These are phyloP conservation scores for Colletotrichum melonis DNA, from an alignment of 2,329 filamentous ascomycete species.

Conservation along the genomic window DNA sequence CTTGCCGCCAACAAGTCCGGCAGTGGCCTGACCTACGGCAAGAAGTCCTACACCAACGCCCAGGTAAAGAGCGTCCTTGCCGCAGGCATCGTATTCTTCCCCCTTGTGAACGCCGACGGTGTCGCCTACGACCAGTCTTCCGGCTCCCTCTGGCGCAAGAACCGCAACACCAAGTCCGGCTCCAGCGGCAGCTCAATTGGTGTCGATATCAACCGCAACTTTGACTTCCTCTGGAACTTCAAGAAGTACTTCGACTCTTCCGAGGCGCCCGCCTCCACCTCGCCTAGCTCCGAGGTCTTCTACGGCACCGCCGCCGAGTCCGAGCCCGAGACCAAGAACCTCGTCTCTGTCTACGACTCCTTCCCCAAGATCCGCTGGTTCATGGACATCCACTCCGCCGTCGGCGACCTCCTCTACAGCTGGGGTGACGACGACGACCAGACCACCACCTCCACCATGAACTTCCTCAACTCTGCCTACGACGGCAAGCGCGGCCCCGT, in stretches of 20 bases:
- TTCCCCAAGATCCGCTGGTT: conserved; percentile 61
- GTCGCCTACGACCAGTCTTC: conserved; percentile 62
- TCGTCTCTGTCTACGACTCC: conserved; percentile 59
- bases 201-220: conserved; percentile 68
- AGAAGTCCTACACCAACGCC: conserved; percentile 60
- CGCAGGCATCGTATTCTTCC: conserved; percentile 64
- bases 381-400: conserved; percentile 61
- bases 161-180: conserved; percentile 53
- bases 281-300: conserved; percentile 54
- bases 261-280: conserved; percentile 48
- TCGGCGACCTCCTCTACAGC: conserved; percentile 59
- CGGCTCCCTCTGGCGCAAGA: conserved; percentile 66
- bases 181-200: conserved; percentile 46
- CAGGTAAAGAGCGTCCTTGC: conserved; percentile 63
- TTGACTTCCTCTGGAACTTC: conserved; percentile 69
- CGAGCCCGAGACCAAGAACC: conserved; percentile 60
- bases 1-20: conserved; percentile 62
- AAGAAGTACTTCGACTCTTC: conserved; percentile 52
- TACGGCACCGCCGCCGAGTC: conserved; percentile 59
- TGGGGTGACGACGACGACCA: conserved; percentile 63
- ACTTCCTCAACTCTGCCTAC: conserved; percentile 59
- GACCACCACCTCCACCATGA: conserved; percentile 50
- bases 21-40: conserved; percentile 63
- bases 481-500: conserved; percentile 56
- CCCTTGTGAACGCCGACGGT: conserved; percentile 66